Base-by-base conservation (phyloP, 768 basidiomycete species). In the Trametes punicea region DNA sequence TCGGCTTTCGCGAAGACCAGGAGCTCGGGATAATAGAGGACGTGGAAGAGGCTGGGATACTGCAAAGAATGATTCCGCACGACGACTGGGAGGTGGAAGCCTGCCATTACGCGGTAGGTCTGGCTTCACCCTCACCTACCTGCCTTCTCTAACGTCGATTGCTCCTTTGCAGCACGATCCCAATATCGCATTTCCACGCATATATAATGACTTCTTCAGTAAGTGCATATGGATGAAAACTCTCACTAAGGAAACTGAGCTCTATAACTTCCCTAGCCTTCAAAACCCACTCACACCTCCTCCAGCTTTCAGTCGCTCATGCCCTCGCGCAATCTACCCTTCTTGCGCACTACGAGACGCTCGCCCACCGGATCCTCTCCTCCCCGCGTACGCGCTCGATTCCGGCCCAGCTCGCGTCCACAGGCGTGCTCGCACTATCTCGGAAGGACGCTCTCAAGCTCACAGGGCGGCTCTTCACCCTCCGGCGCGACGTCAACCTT, bases 161-260 rank as follows among this genome's bases (percentile, higher is more conserved):
- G 21, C 64, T 42, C 26, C 48, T 51, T 46, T 57, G 50, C 57
- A 90, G 90, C 89, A 93, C 65, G 94, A 98, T 65, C 81, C 88
- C 3, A 72, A 84, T 51, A 92, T 94, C 9, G 78, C 82, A 0
- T 93, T 88, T 64, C 95, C 94, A 15, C 82, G 94, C 42, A 94
- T 98, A 61, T 97, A 91, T 74, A 96, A 98, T 59, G 94, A 96
- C 70, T 91, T 95, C 73, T 96, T 95, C 73, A 94, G 93, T 94
- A 65, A 62, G 88, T 77, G 2, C 9, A 20, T 2, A 15, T 10
- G 18, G 6, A 10, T 23, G 44, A 11, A 38, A 60, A 18, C 45
- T 5, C n/a, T 18, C 8, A 36, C 7, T 36, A 15, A n/a, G 34
- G n/a, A 40, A 40, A 58, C 33, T 61, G 25, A 46, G 31, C 20